Conservation (phyloP, 495 filamentous ascomycete genomes). For the Penicillium taxi region DNA sequence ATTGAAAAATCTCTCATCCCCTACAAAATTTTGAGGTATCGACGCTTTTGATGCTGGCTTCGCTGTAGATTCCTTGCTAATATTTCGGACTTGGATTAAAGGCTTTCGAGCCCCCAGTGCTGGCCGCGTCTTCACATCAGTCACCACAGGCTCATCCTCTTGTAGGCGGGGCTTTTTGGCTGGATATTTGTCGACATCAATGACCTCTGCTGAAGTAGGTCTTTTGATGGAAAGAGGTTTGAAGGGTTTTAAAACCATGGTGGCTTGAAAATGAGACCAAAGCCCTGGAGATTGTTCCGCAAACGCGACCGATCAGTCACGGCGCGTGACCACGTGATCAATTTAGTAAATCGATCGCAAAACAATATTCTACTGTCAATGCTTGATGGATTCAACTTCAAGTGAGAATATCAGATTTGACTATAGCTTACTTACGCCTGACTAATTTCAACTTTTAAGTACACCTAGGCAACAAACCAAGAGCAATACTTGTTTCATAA, state of each 20-base stretch:
- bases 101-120: slow-evolving; percentile 16
- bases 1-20: slow-evolving; percentile 50
- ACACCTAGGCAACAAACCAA: no score
- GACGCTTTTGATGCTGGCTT: slow-evolving; percentile 1
- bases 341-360: no score
- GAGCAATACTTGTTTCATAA: no score
- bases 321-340: neutral
- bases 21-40: slow-evolving; percentile 13
- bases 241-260: slow-evolving; percentile 43
- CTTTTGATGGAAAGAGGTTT: slow-evolving; percentile 39
- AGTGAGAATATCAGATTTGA: no score
- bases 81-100: slow-evolving; percentile 28
- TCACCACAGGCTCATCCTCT: slow-evolving; percentile 9
- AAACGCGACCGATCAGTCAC: neutral
- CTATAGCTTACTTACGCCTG: no score
- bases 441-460: no score
- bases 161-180: slow-evolving; percentile 27
- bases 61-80: slow-evolving; percentile 7
- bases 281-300: no score
- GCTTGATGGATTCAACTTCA: no score
- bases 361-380: no score
- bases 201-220: slow-evolving; percentile 4
- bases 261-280: no score
- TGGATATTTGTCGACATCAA: slow-evolving; percentile 12
- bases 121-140: slow-evolving; percentile 7